Evolutionary conservation across 129 eudicot genomes (phyloP).

Genomic region (Lonicera japonica): DNA sequence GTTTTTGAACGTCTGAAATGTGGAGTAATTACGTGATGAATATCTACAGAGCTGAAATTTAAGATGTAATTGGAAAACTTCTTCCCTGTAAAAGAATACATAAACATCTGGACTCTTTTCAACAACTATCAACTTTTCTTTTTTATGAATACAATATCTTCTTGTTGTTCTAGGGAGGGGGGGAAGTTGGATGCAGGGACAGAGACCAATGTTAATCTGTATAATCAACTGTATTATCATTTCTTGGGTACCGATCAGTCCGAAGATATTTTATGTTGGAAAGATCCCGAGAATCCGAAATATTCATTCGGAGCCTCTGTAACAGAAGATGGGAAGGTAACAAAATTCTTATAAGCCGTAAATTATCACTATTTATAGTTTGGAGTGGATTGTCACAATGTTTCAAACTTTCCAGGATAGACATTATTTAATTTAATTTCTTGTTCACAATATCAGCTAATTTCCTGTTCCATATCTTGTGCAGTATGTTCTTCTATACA

Average conservation of each 20-base stretch:
- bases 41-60: background rate
- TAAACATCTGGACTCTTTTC: background rate
- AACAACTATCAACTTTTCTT: background rate
- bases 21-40: background rate
- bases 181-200: slow-evolving; percentile 88
- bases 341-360: background rate
- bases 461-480: slow-evolving; percentile 9
- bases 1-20: background rate
- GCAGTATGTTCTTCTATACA: slow-evolving; percentile 76
- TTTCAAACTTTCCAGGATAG: too few relatives aligned
- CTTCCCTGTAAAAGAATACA: background rate
- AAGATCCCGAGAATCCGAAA: slow-evolving; percentile 67
- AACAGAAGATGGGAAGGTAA: slow-evolving; percentile 94
- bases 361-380: background rate
- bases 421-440: too few relatives aligned
- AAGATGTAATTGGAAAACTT: background rate
- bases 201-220: slow-evolving; percentile 64
- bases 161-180: slow-evolving; percentile 53
- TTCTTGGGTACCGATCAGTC: slow-evolving; percentile 81
- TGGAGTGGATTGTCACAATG: background rate
- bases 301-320: slow-evolving; percentile 55
- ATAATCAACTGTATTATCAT: slow-evolving; percentile 85
- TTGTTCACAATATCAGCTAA: background rate
- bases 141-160: background rate
- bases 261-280: slow-evolving; percentile 92